These are phyloP conservation scores for Silybum marianum DNA, from an alignment of 129 eudicot species.

Conservation along the genomic window DNA sequence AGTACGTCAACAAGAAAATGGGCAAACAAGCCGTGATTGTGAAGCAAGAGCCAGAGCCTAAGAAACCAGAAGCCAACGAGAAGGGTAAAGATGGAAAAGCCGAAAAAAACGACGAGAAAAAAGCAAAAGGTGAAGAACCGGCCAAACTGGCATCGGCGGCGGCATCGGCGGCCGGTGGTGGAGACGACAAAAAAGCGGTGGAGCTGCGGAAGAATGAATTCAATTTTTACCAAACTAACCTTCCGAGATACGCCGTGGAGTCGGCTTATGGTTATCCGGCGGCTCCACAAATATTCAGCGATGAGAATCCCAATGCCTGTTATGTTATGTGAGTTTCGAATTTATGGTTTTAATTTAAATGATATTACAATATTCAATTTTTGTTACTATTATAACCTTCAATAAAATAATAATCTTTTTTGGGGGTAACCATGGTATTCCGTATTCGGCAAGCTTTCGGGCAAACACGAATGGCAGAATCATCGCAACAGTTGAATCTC, in stretches of 20 bases:
- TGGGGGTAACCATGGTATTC: too few relatives aligned
- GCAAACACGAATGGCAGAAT: too few relatives aligned
- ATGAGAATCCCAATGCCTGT: slow-evolving; percentile 87
- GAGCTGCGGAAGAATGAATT: slow-evolving; percentile 64
- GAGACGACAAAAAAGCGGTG: slow-evolving; percentile 23
- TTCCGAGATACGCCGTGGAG: slow-evolving; percentile 43
- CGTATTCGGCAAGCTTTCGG: too few relatives aligned
- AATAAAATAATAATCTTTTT: too few relatives aligned
- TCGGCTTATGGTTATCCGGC: slow-evolving; percentile 49
- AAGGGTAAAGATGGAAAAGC: slow-evolving; percentile 27
- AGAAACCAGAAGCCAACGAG: slow-evolving; percentile 40
- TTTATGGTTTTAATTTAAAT: not conserved
- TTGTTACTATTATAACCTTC: not conserved
- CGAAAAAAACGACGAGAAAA: slow-evolving; percentile 23
- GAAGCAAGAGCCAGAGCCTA: slow-evolving; percentile 43
- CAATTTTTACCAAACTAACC: slow-evolving; percentile 39
- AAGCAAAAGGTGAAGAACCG: slow-evolving; percentile 32
- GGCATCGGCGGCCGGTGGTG: slow-evolving; percentile 19
- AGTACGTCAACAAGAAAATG: slow-evolving; percentile 56
- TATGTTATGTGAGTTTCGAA: slow-evolving; percentile 53
- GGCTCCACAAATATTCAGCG: slow-evolving; percentile 66
- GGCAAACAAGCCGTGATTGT: slow-evolving; percentile 62
- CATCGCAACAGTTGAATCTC: too few relatives aligned
- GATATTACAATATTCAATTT: not conserved
- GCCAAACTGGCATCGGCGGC: not conserved